These are phyloP conservation scores for Aureobasidium sp. DNA, from an alignment of 2,329 filamentous ascomycete genomes.

Conservation along the genomic window DNA sequence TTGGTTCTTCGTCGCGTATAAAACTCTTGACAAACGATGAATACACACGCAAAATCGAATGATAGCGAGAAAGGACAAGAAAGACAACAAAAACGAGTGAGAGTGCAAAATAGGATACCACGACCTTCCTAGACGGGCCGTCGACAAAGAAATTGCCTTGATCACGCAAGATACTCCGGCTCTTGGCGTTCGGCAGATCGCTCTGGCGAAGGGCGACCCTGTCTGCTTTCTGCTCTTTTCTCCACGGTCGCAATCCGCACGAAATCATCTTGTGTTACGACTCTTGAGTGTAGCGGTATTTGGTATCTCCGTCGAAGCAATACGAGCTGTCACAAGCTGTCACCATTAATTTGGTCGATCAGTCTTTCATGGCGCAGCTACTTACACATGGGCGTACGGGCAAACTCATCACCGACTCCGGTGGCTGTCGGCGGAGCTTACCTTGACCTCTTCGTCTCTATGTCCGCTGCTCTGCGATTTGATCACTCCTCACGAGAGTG, in stretches of 20 bases:
- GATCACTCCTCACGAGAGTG: neutral
- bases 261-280: too few relatives aligned
- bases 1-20: neutral
- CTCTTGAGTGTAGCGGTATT: too few relatives aligned
- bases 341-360: too few relatives aligned
- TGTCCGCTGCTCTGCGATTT: neutral
- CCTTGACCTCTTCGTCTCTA: neutral
- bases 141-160: slow-evolving; percentile 1
- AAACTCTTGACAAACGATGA: neutral
- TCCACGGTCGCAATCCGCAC: neutral
- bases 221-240: neutral
- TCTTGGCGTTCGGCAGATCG: neutral
- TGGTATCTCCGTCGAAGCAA: too few relatives aligned
- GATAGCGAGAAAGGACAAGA: neutral
- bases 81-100: neutral
- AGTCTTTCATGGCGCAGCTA: too few relatives aligned
- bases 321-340: too few relatives aligned
- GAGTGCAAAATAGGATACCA: neutral
- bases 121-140: neutral
- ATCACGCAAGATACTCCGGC: slow-evolving; percentile 6
- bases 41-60: neutral
- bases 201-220: neutral
- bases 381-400: neutral
- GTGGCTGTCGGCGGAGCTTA: neutral
- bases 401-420: neutral